These are phyloP conservation scores for Pseudoneurospora amorphoporcata DNA, from an alignment of 495 filamentous ascomycete species.

Conservation along the genomic window DNA sequence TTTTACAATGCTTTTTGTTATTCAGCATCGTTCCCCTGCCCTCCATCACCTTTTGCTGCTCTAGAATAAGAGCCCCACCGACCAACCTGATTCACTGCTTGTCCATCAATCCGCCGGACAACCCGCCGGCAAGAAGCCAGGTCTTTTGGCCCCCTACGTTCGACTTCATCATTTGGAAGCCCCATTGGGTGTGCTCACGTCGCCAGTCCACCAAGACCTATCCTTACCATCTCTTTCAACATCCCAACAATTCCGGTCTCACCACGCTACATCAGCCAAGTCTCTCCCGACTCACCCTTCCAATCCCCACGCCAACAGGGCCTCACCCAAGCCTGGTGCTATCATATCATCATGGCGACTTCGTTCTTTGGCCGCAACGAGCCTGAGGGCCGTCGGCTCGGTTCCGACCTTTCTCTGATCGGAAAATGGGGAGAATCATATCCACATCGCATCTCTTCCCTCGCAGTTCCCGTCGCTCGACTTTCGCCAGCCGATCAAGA, in stretches of 20 bases:
- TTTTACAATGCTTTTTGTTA: background rate
- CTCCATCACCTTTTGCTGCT: background rate
- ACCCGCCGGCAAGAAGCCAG: background rate
- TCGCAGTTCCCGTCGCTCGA: slow-evolving; percentile 8
- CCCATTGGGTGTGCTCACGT: background rate
- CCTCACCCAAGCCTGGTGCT: background rate
- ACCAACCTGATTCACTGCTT: background rate
- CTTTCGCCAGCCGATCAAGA: slow-evolving; percentile 13
- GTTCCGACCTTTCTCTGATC: slow-evolving; percentile 12
- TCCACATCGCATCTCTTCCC: background rate
- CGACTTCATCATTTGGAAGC: background rate
- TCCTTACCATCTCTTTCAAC: background rate
- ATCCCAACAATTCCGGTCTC: background rate
- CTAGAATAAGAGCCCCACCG: background rate
- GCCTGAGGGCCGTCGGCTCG: slow-evolving; percentile 14
- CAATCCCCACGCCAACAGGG: background rate
- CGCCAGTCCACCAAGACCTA: background rate
- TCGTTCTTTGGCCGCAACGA: slow-evolving; percentile 14
- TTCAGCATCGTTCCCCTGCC: background rate
- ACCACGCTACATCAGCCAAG: background rate
- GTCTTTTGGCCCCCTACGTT: background rate
- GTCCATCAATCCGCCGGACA: background rate
- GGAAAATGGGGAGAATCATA: slow-evolving; percentile 13
- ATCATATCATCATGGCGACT: slow-evolving; percentile 1
- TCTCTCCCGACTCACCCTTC: background rate